Base-by-base conservation (phyloP, 257 asterid species). In the Craterostigma plantagineum region DNA sequence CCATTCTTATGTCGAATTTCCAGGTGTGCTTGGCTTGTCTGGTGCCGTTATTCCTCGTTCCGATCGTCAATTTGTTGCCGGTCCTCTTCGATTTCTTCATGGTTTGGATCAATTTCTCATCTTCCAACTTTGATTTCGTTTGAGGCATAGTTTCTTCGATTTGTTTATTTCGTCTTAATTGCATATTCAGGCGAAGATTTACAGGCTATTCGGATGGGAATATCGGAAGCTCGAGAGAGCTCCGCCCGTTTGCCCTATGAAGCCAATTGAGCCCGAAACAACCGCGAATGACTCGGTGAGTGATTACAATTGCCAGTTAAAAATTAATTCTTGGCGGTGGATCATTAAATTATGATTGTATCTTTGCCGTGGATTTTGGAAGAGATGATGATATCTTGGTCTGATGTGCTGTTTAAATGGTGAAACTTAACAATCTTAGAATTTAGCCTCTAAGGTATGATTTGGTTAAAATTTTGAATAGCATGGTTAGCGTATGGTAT, bases 1-100 rank as follows among this genome's bases (percentile, higher is more conserved):
- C 30, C 30, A 23, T 23, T 38, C 38, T 11, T 38, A 11, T 16
- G 6, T 42, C 16, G 16, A 41, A 33, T 53, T 42, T 46, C 52
- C 59, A 87, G 98, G 98, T 87, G 46, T 87, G 98, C 58, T 16
- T 87, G 58, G 79, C 73, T 52, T 87, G 98, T 54, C 64, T 87
- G 69, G 49, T 87, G 63, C 95, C 95, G 47, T 67, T 82, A 18
- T 87, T 87, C 64, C 81, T 87, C 39, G 83, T 86, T 37, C 97
- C 97, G 40, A 75, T 86, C 69, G 81, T 86, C 73, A 86, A 81
- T 59, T 16, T 82, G 10, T 57, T 87, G 63, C 95, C 98, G 38
- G 30, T 76, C 37, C 60, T 87, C 64, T 79, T 87, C 63, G 79
- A 87, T 76, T 48, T 63, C 51, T 35, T 87, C 33, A 79, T 82